Percentiles rank a stretch among this genome's conserved stretches.
phyloP scores from a whole-genome alignment of 768 basidiomycete species.

The Naganishia friedmannii region DNA sequence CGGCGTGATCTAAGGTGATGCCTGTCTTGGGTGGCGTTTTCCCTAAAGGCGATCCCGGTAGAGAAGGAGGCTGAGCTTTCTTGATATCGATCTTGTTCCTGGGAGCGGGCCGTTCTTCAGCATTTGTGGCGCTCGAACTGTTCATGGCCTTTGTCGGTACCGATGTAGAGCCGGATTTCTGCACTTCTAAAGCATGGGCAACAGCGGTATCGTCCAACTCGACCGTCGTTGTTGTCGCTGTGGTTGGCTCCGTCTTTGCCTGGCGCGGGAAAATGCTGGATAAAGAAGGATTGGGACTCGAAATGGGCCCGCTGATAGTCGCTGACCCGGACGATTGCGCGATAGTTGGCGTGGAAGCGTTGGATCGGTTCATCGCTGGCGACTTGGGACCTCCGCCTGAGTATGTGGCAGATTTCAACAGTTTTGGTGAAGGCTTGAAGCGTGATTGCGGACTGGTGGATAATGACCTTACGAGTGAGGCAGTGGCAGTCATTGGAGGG shows the following conservation, averaged over 20 bases:
- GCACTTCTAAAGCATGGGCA: not conserved
- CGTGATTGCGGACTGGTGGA: constrained; percentile 8
- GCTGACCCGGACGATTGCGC: not conserved
- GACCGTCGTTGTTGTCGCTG: constrained; percentile 19
- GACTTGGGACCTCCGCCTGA: constrained; percentile 1
- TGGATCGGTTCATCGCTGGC: constrained; percentile 2
- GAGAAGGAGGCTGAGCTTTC: not conserved
- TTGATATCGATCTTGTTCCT: constrained; percentile 10
- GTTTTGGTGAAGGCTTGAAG: constrained; percentile 1
- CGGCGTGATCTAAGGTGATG: constrained; percentile 16
- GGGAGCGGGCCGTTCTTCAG: not conserved
- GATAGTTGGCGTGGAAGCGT: constrained; percentile 11
- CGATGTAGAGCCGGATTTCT: not conserved
- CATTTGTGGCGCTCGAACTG: not conserved
- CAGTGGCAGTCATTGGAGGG: constrained; percentile 4
- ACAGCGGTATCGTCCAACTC: constrained; percentile 13
- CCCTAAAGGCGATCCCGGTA: constrained; percentile 15
- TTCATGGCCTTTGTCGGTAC: not conserved
- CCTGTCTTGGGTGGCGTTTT: constrained; percentile 22
- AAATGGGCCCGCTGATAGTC: not conserved
- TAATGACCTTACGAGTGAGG: constrained; percentile 1
- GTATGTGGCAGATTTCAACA: constrained; percentile 11
- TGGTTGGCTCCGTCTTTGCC: constrained; percentile 14
- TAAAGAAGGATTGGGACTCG: constrained; percentile 11
- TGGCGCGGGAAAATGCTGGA: constrained; percentile 18